Conservation (phyloP, 768 basidiomycete genomes). For the Mycena filopes region DNA sequence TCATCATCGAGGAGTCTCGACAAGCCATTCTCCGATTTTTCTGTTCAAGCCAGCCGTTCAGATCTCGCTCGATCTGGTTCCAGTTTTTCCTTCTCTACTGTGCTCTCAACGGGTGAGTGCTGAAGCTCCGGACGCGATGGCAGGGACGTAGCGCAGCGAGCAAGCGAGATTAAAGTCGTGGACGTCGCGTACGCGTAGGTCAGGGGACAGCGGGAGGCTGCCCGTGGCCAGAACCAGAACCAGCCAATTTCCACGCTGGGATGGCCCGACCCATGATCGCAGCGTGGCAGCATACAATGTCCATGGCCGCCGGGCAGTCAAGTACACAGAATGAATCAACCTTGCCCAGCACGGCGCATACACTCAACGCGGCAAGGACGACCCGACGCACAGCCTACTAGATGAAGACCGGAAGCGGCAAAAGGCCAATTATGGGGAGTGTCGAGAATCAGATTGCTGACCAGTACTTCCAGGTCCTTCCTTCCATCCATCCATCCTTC, state of each 20-base stretch:
- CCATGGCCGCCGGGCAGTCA: no score
- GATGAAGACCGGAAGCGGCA: constrained; percentile 4
- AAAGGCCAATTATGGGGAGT: not conserved
- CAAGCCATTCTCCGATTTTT: no score
- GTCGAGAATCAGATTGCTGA: not conserved
- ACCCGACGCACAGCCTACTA: not conserved
- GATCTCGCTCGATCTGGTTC: constrained; percentile 20
- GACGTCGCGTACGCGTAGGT: not conserved
- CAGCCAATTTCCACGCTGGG: not conserved
- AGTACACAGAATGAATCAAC: no score
- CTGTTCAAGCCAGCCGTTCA: no score
- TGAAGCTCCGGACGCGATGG: not conserved
- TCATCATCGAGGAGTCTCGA: not conserved
- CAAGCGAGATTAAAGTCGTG: constrained; percentile 28
- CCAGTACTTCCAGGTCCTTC: no score
- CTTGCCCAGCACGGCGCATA: no score
- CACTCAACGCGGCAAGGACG: not conserved
- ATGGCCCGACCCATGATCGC: constrained; percentile 5
- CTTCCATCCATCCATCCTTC: constrained; percentile 1
- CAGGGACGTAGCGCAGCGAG: no score
- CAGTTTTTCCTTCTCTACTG: constrained; percentile 3
- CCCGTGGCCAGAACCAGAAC: no score
- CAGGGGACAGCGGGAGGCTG: not conserved
- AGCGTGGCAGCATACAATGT: not conserved
- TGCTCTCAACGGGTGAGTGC: not conserved